Evolutionary conservation across 2,329 filamentous ascomycete species (phyloP), one percentile per base, ranked within the genome.

Genomic region (Aureobasidium mangrovei): DNA sequence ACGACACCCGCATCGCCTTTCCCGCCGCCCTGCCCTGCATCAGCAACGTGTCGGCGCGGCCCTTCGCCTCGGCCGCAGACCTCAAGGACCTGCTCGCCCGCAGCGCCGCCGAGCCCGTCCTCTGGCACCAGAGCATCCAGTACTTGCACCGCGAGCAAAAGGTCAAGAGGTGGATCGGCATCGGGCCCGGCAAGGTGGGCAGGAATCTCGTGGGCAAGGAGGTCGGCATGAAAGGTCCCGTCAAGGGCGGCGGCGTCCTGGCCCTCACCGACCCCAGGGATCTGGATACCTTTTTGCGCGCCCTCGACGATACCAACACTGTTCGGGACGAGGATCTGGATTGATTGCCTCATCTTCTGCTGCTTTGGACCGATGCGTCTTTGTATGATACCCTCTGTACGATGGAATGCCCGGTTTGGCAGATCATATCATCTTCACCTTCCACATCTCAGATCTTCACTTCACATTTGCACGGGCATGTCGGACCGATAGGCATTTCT

Each of bases 201-300:
- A 79, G 91, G 55, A 96, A 96, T 67, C 75, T 97, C 6, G 91
- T 97, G 1, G 90, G 91, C 9, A 96, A 96, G 70, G 91, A 96
- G 71, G 91, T 96, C 3, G 91, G 90, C 7, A 91, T 93, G 82
- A 81, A 85, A 63, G 88, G 93, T 54, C 74, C 80, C 12, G 81
- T 91, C 46, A 94, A 91, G 67, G 90, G 90, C 1, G 91, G 90
- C 46, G 91, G 91, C 2, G 91, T 96, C 0, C 95, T 91, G 90
- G 90, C 86, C 3, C 87, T 96, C 53, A 91, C 83, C 7, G 85
- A 90, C 66, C 89, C 91, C 7, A 79, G 77, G 54, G 73, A 77
- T 53, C 70, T 75, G 56, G 74, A 77, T 58, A 67, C 71, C 46
- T 66, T 75, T 1, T 61, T 77, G 42, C 66, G 62, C 56, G 74